A percentile compares a stretch with the other conserved stretches of the same genome.
phyloP scores from a whole-genome alignment of 768 basidiomycete genomes.

The Xanthoconium purpureum region DNA sequence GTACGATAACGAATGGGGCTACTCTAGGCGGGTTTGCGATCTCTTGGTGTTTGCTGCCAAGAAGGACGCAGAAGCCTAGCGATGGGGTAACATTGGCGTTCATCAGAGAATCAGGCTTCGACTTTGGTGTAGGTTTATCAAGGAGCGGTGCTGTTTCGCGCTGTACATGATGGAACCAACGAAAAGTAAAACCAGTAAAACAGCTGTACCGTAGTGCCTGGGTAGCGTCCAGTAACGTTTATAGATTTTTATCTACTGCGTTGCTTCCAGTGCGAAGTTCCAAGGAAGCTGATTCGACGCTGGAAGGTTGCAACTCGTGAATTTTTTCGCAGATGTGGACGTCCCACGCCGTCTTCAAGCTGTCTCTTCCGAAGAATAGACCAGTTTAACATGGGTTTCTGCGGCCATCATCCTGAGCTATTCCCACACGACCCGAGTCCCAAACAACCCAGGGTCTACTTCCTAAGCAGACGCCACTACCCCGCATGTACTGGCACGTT shows the following conservation, averaged over 20 bases:
- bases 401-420: no score
- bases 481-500: not conserved
- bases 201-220: conserved; percentile 14
- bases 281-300: no score
- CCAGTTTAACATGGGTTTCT: no score
- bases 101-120: not conserved
- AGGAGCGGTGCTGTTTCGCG: not conserved
- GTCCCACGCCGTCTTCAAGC: no score
- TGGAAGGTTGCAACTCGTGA: no score
- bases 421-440: conserved; percentile 13
- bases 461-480: no score
- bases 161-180: not conserved
- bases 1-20: conserved; percentile 96
- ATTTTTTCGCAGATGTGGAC: no score
- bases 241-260: conserved; percentile 7
- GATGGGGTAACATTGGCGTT: not conserved
- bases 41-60: conserved; percentile 77
- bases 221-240: not conserved
- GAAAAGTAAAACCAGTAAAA: not conserved
- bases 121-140: conserved; percentile 15
- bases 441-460: conserved; percentile 19
- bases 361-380: no score
- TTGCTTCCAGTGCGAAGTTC: no score
- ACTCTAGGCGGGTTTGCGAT: conserved; percentile 91
- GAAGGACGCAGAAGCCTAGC: conserved; percentile 49